Percentiles rank a stretch among this genome's conserved stretches.
phyloP scores from a whole-genome alignment of 1,139 yeast species.

The Sporopachydermia cereana region DNA sequence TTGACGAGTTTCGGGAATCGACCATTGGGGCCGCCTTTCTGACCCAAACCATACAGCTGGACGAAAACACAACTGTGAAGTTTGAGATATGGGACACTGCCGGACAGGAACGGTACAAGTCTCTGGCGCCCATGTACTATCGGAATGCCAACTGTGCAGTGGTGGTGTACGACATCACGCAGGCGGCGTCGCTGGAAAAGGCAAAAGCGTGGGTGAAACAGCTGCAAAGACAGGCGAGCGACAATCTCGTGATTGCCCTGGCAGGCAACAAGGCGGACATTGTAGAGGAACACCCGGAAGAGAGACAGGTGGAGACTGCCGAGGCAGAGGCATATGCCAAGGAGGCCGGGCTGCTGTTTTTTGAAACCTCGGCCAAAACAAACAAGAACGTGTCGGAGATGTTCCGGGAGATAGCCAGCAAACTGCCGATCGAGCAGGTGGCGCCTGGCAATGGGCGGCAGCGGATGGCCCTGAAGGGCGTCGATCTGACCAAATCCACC shows the following conservation, averaged over 20 bases:
- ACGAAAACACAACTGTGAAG: slow-evolving; percentile 20
- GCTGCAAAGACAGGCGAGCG: slow-evolving; percentile 78
- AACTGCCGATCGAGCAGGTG: slow-evolving; percentile 15
- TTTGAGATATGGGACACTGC: slow-evolving; percentile 54
- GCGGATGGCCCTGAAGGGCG: slow-evolving; percentile 21
- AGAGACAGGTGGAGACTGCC: slow-evolving; percentile 42
- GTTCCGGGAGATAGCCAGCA: slow-evolving; percentile 63
- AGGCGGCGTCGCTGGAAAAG: slow-evolving; percentile 56
- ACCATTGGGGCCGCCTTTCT: slow-evolving; percentile 67
- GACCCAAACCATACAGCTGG: slow-evolving; percentile 40
- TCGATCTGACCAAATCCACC: slow-evolving; percentile 19
- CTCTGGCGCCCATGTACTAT: slow-evolving; percentile 78
- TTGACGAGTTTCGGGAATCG: slow-evolving; percentile 50
- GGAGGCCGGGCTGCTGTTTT: slow-evolving; percentile 71
- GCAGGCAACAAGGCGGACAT: slow-evolving; percentile 81
- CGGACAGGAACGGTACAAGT: slow-evolving; percentile 75
- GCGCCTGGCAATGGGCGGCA: slow-evolving; percentile 16
- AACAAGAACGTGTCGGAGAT: slow-evolving; percentile 73
- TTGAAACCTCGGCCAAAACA: slow-evolving; percentile 91
- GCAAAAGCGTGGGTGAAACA: slow-evolving; percentile 97
- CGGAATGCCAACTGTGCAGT: slow-evolving; percentile 77
- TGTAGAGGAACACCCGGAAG: slow-evolving; percentile 28
- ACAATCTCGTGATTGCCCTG: slow-evolving; percentile 72
- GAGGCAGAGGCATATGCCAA: slow-evolving; percentile 47
- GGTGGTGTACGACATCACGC: slow-evolving; percentile 64